Evolutionary conservation across 306 rosid genomes (phyloP), one percentile per base, ranked within the genome.

Genomic region (Dryas octopetala): DNA sequence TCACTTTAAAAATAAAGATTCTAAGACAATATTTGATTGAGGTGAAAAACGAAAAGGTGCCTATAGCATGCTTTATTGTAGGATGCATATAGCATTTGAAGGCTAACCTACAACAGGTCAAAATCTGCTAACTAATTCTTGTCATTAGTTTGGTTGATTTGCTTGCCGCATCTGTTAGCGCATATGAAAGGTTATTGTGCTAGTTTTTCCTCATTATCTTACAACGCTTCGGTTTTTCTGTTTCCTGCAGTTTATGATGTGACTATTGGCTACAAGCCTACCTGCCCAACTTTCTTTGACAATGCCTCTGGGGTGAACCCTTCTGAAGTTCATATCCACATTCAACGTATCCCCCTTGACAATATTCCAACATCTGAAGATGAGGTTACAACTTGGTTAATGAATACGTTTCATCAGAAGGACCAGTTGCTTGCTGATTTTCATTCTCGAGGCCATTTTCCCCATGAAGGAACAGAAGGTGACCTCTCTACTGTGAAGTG

Each of bases 251-350:
- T 91, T 76, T 89, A 91, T 86, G 95, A 91, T 63, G 78, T 91
- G 45, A 89, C 97, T 66, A 88, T 91, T 50, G 91, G 86, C 85
- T 91, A 89, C 85, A 86, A 85, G 79, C 62, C 83, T 73, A 70
- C 84, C 74, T 87, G 89, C 75, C 97, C 97, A 8, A 83, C 97
- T 71, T 91, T 91, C 80, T 64, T 89, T 72, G 95, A 91, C 85
- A 91, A 89, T 64, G 95, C 87, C 43, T 81, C 77, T 52, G 95
- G 92, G 41, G 82, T 89, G 80, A 87, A 85, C 77, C 97, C 97
- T 66, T 81, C 95, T 9, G 97, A 89, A 82, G 97, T 91, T 76
- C 97, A 91, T 82, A 80, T 91, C 16, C 91, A 91, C 19, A 62
- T 91, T 58, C 43, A 61, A 62, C 84, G 87, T 55, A 7, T 86